Percentiles rank a stretch among this genome's conserved stretches.
These are phyloP conservation scores for Epichloe sibirici DNA, from an alignment of 2,329 filamentous ascomycete genomes.

Conservation along the genomic window DNA sequence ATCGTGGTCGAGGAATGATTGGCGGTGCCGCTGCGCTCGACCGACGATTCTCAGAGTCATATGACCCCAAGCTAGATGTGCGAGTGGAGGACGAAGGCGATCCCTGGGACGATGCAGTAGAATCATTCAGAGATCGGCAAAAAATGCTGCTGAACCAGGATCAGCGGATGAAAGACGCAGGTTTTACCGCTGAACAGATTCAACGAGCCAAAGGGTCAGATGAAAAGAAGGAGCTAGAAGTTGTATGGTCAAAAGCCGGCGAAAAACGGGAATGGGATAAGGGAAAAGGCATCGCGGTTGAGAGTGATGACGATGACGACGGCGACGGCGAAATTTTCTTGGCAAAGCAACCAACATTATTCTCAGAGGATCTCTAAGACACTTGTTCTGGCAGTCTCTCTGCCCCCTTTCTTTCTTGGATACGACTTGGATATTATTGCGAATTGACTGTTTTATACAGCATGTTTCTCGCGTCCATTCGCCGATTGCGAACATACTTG, in stretches of 20 bases:
- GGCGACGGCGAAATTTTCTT: neutral
- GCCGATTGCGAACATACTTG: neutral
- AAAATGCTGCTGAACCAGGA: constrained; percentile 66
- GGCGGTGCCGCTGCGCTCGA: constrained; percentile 59
- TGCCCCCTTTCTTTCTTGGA: neutral
- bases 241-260: constrained; percentile 60
- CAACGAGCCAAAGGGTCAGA: constrained; percentile 44
- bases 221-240: constrained; percentile 45
- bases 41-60: constrained; percentile 59
- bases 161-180: constrained; percentile 62
- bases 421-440: neutral
- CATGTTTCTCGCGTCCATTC: neutral
- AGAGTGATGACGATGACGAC: constrained; percentile 2
- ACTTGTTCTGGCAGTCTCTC: neutral
- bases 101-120: constrained; percentile 68
- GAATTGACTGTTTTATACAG: neutral
- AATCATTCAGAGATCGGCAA: constrained; percentile 67
- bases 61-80: constrained; percentile 46
- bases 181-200: constrained; percentile 66
- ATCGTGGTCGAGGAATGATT: constrained; percentile 58
- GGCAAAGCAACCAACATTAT: constrained; percentile 3
- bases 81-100: constrained; percentile 35
- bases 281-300: constrained; percentile 29
- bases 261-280: constrained; percentile 52
- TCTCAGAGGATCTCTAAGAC: constrained; percentile 7